Conservation (phyloP, 73 alveolate genomes). For the Effrenium voratum region DNA sequence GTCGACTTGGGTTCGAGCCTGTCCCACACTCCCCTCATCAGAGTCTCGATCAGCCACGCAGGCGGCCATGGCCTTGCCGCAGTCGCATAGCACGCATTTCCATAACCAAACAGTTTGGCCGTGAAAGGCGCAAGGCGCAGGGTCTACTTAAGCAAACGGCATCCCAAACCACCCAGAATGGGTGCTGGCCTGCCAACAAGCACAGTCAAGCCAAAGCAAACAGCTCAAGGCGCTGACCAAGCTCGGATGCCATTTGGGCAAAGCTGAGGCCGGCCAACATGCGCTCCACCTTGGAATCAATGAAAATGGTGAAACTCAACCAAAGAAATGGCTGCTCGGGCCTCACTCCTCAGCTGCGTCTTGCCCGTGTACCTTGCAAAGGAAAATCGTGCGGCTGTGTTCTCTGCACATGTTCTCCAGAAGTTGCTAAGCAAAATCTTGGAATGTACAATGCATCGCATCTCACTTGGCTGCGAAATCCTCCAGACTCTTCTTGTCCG, state of each 20-base stretch:
- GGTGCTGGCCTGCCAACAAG: conserved; percentile 23
- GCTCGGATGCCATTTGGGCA: conserved; percentile 47
- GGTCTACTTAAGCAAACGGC: neutral
- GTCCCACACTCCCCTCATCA: conserved; percentile 41
- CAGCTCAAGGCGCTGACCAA: conserved; percentile 28
- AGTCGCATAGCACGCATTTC: neutral
- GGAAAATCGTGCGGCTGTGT: too few relatives aligned
- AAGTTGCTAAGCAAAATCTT: too few relatives aligned
- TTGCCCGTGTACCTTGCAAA: too few relatives aligned
- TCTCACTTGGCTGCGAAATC: neutral
- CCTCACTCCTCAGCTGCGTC: too few relatives aligned
- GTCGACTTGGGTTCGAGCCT: conserved; percentile 46
- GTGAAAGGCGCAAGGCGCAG: neutral
- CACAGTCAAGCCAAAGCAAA: too few relatives aligned
- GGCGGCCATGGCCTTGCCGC: conserved; percentile 53
- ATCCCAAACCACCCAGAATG: conserved; percentile 63
- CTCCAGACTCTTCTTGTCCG: neutral
- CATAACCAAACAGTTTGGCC: neutral
- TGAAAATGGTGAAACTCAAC: too few relatives aligned
- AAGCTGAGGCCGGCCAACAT: conserved; percentile 45
- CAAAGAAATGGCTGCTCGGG: too few relatives aligned
- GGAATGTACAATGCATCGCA: too few relatives aligned
- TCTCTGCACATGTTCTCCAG: too few relatives aligned
- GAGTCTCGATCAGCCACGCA: conserved; percentile 71
- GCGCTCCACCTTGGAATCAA: too few relatives aligned